These are phyloP conservation scores for Protomyces inundatus DNA, from an alignment of 1,139 yeast genomes.

Conservation along the genomic window DNA sequence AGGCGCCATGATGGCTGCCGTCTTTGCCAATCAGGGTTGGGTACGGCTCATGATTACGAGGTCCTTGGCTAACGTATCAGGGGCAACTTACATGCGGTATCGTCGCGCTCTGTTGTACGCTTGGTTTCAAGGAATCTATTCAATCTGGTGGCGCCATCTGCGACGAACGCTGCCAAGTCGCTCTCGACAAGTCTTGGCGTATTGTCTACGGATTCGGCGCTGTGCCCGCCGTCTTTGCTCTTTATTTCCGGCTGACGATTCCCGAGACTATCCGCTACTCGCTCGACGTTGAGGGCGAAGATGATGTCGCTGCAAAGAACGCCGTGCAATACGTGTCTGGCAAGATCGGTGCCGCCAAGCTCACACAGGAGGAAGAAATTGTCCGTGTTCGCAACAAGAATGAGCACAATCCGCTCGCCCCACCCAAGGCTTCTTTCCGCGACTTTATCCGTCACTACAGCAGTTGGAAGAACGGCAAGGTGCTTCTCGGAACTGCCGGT, in stretches of 20 bases:
- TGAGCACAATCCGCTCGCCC: slow-evolving; percentile 47
- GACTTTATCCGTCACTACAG: slow-evolving; percentile 55
- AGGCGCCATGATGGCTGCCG: slow-evolving; percentile 94
- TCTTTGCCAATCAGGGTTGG: slow-evolving; percentile 87
- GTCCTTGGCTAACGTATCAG: too few species aligned
- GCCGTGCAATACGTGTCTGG: slow-evolving; percentile 45
- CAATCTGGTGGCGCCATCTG: slow-evolving; percentile 51
- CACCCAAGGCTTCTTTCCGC: slow-evolving; percentile 48
- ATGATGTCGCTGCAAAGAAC: slow-evolving; percentile 47
- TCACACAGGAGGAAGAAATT: slow-evolving; percentile 44
- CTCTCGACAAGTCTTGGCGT: slow-evolving; percentile 94
- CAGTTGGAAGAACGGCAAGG: slow-evolving; percentile 84
- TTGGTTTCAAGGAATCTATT: slow-evolving; percentile 62
- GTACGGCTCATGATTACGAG: too few species aligned
- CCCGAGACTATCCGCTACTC: slow-evolving; percentile 91
- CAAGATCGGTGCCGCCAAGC: slow-evolving; percentile 32
- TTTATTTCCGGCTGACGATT: slow-evolving; percentile 84
- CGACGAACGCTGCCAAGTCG: slow-evolving; percentile 59
- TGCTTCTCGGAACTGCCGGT: slow-evolving; percentile 88
- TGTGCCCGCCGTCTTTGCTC: slow-evolving; percentile 76
- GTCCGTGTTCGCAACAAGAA: slow-evolving; percentile 51
- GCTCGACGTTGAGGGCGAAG: slow-evolving; percentile 59
- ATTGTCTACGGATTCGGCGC: slow-evolving; percentile 79
- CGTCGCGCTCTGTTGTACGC: slow-evolving; percentile 65
- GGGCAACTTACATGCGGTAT: slow-evolving; percentile 86